Conservation (phyloP, 331 rosid species). For the Erythrophleum ivorense region DNA sequence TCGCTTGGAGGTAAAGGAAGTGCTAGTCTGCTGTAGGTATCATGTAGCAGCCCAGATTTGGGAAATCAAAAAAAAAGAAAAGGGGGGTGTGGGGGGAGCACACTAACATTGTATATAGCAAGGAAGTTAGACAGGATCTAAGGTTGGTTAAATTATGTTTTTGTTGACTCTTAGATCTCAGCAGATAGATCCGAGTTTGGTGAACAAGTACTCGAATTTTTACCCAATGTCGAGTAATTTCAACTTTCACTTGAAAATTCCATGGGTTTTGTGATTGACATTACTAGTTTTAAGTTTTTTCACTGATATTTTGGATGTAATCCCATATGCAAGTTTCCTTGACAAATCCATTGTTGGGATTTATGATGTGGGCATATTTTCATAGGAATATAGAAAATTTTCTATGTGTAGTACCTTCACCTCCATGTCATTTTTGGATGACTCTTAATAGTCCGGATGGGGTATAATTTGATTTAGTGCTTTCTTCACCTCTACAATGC, state of each 20-base stretch:
- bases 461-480: slow-evolving; percentile 85
- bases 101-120: too few relatives aligned
- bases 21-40: slow-evolving; percentile 23
- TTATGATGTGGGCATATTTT: too few relatives aligned
- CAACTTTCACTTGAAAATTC: background rate
- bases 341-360: too few relatives aligned
- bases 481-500: slow-evolving; percentile 91
- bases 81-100: too few relatives aligned
- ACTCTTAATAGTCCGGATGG: background rate
- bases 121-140: background rate
- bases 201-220: background rate
- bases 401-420: too few relatives aligned
- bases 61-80: too few relatives aligned
- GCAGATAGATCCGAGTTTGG: too few relatives aligned
- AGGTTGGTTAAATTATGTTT: background rate
- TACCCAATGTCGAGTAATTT: background rate
- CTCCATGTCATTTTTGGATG: too few relatives aligned
- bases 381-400: too few relatives aligned
- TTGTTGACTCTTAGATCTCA: too few relatives aligned
- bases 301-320: background rate
- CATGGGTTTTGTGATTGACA: background rate
- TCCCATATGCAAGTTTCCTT: too few relatives aligned
- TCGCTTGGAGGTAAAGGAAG: slow-evolving; percentile 7
- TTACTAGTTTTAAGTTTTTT: too few relatives aligned
- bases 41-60: background rate